A percentile compares a stretch with the other conserved stretches of the same genome.
Conservation (phyloP, 352 stramenopile species). For the Phytophthora citricola region DNA sequence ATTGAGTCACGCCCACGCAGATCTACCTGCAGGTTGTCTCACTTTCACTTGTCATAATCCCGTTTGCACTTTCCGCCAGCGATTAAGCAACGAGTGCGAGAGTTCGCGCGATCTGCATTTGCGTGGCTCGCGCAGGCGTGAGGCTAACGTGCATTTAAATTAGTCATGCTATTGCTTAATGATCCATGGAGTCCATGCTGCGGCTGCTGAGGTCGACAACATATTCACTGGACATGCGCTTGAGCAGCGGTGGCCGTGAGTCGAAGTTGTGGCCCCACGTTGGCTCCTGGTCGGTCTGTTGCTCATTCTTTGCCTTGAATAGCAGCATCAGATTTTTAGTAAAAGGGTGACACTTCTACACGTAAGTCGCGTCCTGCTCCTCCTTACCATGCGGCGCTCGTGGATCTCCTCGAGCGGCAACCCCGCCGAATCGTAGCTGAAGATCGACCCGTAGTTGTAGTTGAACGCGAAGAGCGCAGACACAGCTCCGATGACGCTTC, state of each 20-base stretch:
- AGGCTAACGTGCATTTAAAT: conserved; percentile 9
- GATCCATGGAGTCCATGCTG: conserved; percentile 14
- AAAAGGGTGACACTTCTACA: conserved; percentile 13
- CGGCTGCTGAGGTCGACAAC: conserved; percentile 36
- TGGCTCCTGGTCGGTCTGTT: conserved; percentile 30
- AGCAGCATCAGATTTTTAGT: conserved; percentile 20
- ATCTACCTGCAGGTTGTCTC: not conserved
- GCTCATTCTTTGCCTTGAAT: conserved; percentile 15
- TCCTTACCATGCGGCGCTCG: conserved; percentile 52
- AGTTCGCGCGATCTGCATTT: conserved; percentile 15
- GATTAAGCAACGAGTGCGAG: conserved; percentile 13
- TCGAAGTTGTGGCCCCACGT: conserved; percentile 56
- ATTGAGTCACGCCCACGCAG: too few relatives aligned
- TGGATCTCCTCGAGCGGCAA: conserved; percentile 64
- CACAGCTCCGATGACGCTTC: conserved; percentile 57
- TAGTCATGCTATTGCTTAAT: conserved; percentile 1
- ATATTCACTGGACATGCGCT: conserved; percentile 40
- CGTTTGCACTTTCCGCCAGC: conserved; percentile 1
- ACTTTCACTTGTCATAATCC: not conserved
- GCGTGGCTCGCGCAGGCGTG: not conserved
- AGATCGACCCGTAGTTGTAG: conserved; percentile 80
- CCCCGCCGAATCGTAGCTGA: conserved; percentile 63
- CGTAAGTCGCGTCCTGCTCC: conserved; percentile 10
- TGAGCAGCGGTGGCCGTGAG: conserved; percentile 39
- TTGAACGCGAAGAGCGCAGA: conserved; percentile 55